A percentile compares a stretch with the other conserved stretches of the same genome.
Evolutionary conservation across 2,329 filamentous ascomycete genomes (phyloP).

Genomic region (Fusarium mundagurra): DNA sequence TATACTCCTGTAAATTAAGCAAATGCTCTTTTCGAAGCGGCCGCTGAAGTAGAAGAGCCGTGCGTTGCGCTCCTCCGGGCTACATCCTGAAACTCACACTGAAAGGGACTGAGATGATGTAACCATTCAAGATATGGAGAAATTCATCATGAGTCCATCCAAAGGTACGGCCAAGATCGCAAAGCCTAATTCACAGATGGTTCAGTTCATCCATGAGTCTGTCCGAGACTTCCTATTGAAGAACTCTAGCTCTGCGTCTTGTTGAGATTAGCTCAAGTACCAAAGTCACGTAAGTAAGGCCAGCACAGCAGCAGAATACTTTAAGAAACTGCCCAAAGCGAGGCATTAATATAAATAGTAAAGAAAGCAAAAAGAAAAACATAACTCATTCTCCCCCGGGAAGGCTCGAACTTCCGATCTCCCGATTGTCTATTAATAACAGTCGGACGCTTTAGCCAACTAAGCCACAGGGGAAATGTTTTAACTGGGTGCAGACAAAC

Average conservation of each 20-base stretch:
- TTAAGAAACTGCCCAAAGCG: too few species aligned
- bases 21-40: not conserved
- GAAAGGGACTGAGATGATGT: not conserved
- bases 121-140: not conserved
- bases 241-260: too few species aligned
- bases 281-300: too few species aligned
- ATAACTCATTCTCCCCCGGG: slow-evolving; percentile 32
- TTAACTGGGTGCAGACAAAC: not conserved
- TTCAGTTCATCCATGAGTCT: too few species aligned
- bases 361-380: not conserved
- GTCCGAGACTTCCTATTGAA: too few species aligned
- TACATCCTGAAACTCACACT: not conserved
- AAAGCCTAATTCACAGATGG: not conserved
- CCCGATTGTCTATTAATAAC: slow-evolving; percentile 41
- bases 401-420: slow-evolving; percentile 46
- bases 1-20: not conserved
- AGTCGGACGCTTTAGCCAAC: slow-evolving; percentile 42
- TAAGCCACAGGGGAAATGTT: slow-evolving; percentile 37
- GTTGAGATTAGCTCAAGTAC: too few species aligned
- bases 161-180: not conserved
- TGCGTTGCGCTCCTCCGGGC: too few species aligned
- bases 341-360: too few species aligned
- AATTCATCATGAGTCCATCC: not conserved
- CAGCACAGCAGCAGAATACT: too few species aligned
- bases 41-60: not conserved